phyloP scores from a whole-genome alignment of 2,329 filamentous ascomycete genomes.

The Penicillium expansum region DNA sequence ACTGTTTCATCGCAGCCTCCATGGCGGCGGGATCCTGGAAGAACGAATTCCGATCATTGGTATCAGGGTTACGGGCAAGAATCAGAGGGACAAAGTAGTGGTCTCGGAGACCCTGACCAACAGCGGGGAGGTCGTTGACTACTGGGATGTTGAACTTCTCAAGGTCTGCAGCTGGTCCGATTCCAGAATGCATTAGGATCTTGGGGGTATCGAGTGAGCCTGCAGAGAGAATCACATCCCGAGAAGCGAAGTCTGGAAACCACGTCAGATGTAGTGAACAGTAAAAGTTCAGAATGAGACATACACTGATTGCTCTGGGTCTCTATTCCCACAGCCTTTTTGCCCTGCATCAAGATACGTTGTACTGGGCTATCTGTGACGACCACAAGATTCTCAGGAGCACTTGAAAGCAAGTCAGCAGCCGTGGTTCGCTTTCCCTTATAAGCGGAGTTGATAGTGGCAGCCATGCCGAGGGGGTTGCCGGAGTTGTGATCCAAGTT shows the following conservation, averaged over 20 bases:
- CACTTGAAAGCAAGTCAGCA: slow-evolving; percentile 47
- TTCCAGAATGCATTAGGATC: slow-evolving; percentile 50
- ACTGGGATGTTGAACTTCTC: slow-evolving; percentile 43
- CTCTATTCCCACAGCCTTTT: slow-evolving; percentile 48
- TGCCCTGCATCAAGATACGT: slow-evolving; percentile 48
- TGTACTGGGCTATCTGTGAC: slow-evolving; percentile 50
- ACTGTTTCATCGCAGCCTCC: slow-evolving; percentile 49
- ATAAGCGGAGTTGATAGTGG: slow-evolving; percentile 50
- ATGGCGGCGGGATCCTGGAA: slow-evolving; percentile 45
- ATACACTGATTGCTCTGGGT: slow-evolving; percentile 42
- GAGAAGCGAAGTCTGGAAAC: slow-evolving; percentile 30
- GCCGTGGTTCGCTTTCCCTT: slow-evolving; percentile 53
- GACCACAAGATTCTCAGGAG: slow-evolving; percentile 54
- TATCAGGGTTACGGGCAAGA: slow-evolving; percentile 42
- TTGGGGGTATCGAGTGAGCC: slow-evolving; percentile 42
- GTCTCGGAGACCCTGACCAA: slow-evolving; percentile 49
- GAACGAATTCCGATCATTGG: slow-evolving; percentile 47
- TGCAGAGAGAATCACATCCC: slow-evolving; percentile 43
- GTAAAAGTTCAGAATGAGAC: slow-evolving; percentile 4
- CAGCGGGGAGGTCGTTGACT: slow-evolving; percentile 39
- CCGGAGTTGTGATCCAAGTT: slow-evolving; percentile 60
- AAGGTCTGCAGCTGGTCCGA: slow-evolving; percentile 47
- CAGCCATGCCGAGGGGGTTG: slow-evolving; percentile 56
- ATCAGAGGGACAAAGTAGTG: slow-evolving; percentile 37
- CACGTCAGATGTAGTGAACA: background rate